A percentile compares a stretch with the other conserved stretches of the same genome.
phyloP scores from a whole-genome alignment of 2,329 filamentous ascomycete genomes.

The Aureobasidium sp. region DNA sequence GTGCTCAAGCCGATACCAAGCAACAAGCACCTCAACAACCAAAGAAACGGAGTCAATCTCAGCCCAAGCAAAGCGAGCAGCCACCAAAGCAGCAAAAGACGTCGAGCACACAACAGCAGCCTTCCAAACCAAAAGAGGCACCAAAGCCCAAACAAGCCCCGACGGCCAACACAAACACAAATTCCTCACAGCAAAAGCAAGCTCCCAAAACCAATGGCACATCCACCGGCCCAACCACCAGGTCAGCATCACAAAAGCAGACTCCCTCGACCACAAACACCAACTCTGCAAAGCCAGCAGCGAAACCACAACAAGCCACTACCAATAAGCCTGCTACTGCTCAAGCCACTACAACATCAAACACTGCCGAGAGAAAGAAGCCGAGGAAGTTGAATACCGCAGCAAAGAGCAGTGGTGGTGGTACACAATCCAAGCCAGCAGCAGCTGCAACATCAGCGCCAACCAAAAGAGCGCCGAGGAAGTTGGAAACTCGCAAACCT shows the following conservation, averaged over 20 bases:
- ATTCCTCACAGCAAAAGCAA: slow-evolving; percentile 7
- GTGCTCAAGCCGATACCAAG: not conserved
- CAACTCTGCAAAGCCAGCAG: not conserved
- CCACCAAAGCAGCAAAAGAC: slow-evolving; percentile 11
- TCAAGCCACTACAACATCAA: slow-evolving; percentile 9
- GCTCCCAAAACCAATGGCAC: not conserved
- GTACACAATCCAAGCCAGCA: not conserved
- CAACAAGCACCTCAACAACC: slow-evolving; percentile 10
- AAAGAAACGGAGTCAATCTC: slow-evolving; percentile 8
- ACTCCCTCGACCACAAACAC: not conserved
- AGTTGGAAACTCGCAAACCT: slow-evolving; percentile 20
- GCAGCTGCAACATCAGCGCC: not conserved
- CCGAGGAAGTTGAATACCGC: slow-evolving; percentile 21
- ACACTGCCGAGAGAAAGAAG: slow-evolving; percentile 16
- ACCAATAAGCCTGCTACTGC: slow-evolving; percentile 11
- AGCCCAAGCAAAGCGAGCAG: slow-evolving; percentile 12
- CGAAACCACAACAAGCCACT: slow-evolving; percentile 11
- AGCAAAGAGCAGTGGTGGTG: slow-evolving; percentile 2
- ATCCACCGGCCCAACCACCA: not conserved
- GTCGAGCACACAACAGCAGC: not conserved
- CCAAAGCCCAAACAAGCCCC: not conserved
- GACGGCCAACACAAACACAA: not conserved
- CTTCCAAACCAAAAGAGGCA: not conserved
- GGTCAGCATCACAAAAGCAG: not conserved
- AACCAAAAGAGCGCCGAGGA: slow-evolving; percentile 19